phyloP scores from a whole-genome alignment of 352 stramenopile genomes.

The Phytophthora cryptogea region DNA sequence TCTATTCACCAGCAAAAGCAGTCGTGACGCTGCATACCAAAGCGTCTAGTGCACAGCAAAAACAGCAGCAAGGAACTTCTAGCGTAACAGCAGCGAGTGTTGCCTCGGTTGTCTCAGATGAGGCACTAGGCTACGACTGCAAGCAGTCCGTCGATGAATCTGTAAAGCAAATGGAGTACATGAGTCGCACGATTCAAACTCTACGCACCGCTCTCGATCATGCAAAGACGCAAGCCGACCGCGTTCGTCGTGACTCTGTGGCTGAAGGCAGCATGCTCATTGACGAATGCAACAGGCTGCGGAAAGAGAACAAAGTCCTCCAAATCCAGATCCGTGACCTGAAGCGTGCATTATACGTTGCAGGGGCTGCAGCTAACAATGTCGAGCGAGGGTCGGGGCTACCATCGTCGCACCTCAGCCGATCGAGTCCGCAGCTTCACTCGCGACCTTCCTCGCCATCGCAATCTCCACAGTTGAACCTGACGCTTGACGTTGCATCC shows the following conservation, averaged over 20 bases:
- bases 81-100: slow-evolving; percentile 1
- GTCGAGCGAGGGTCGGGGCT: slow-evolving; percentile 6
- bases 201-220: slow-evolving; percentile 66
- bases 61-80: slow-evolving; percentile 8
- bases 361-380: not conserved
- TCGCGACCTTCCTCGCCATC: slow-evolving; percentile 22
- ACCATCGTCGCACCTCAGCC: slow-evolving; percentile 22
- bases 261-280: slow-evolving; percentile 79
- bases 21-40: slow-evolving; percentile 2
- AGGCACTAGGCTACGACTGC: slow-evolving; percentile 70
- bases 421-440: slow-evolving; percentile 43
- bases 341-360: slow-evolving; percentile 34
- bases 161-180: slow-evolving; percentile 81
- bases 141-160: slow-evolving; percentile 80
- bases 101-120: slow-evolving; percentile 31
- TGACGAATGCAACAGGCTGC: slow-evolving; percentile 78
- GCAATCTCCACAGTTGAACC: slow-evolving; percentile 21
- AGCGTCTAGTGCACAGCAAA: slow-evolving; percentile 8
- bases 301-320: slow-evolving; percentile 77
- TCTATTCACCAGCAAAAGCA: slow-evolving; percentile 30
- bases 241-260: slow-evolving; percentile 72
- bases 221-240: slow-evolving; percentile 68
- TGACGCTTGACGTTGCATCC: slow-evolving; percentile 24
- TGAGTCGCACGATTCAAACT: slow-evolving; percentile 76
- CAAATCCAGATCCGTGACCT: slow-evolving; percentile 69